Percentiles rank a stretch among this genome's conserved stretches.
Conservation (phyloP, 2,329 filamentous ascomycete species). For the Aspergillus brunneoviolaceus region DNA sequence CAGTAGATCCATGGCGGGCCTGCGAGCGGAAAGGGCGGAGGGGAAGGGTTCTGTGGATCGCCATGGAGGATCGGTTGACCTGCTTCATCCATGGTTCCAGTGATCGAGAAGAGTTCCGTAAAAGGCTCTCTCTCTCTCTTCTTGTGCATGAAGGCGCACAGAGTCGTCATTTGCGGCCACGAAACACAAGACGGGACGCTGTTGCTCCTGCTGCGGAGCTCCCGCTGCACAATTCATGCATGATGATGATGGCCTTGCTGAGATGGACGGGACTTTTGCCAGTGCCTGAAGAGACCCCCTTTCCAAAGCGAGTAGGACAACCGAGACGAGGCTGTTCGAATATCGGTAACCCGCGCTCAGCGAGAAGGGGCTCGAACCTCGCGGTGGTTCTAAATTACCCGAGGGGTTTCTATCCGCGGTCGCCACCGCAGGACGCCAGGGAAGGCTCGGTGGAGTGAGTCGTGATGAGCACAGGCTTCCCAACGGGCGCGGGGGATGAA, state of each 20-base stretch:
- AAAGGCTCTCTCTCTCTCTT: neutral
- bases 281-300: neutral
- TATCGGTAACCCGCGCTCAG: neutral
- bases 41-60: constrained; percentile 10
- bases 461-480: neutral
- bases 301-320: neutral
- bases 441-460: constrained; percentile 6
- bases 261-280: neutral
- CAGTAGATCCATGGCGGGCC: constrained; percentile 13
- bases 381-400: constrained; percentile 2
- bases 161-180: neutral
- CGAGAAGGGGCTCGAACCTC: neutral
- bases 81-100: constrained; percentile 13
- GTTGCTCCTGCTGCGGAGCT: neutral
- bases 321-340: neutral
- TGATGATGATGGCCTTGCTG: neutral
- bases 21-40: constrained; percentile 17
- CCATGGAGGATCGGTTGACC: constrained; percentile 12
- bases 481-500: neutral
- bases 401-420: neutral
- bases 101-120: constrained; percentile 2
- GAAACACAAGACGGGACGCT: neutral
- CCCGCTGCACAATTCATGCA: neutral
- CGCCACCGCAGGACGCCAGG: constrained; percentile 1
- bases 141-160: neutral